Base-by-base conservation (phyloP, 2,329 filamentous ascomycete species). In the Dryadomyces quercivorus region DNA sequence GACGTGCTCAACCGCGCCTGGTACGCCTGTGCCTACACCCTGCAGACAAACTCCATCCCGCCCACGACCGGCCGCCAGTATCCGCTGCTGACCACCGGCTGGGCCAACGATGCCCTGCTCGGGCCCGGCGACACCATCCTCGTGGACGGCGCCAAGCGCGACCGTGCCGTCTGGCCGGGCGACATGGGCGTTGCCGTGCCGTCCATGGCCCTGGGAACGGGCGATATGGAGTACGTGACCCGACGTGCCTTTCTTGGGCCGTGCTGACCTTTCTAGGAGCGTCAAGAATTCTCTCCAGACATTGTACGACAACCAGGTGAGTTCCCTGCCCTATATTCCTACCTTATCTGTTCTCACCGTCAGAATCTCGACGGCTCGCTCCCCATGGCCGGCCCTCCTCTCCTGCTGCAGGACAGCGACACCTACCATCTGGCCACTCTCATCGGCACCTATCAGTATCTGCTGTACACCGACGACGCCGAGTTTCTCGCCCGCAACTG, bases 161-260 rank as follows among this genome's bases (percentile, higher is more conserved):
- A 80, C 60, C 69, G 75, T 6, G 66, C 77, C 2, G 74, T 81
- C 2, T 81, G 77, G 56, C 75, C 78, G 2, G 78, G 77, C 2
- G 78, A 81, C 59, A 75, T 81, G 70, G 72, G 74, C 2, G 76
- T 80, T 48, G 72, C 75, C 1, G 70, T 76, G 0, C 75, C 76
- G 1, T 70, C 67, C 8, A 67, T 76, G 1, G 72, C 75, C 16
- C 71, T 78, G 2, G 75, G 74, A 7, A 74, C 74, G 0, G 72
- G 74, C 22, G 73, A 76, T 20, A 63, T 77, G 3, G 66, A 74
- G 43, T 70, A n/a, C 36, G 57, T 52, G 4, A n/a, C n/a, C n/a
- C 4, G 1, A 31, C 40, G 3, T 50, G 16, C 12, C 12, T 10
- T 44, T 3, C 13, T 21, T 36, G 48, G 2, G 8, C 10, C n/a